Evolutionary conservation across 805 yeast genomes (phyloP), one percentile per base, ranked within the genome.

Genomic region (Yarrowia sp.): DNA sequence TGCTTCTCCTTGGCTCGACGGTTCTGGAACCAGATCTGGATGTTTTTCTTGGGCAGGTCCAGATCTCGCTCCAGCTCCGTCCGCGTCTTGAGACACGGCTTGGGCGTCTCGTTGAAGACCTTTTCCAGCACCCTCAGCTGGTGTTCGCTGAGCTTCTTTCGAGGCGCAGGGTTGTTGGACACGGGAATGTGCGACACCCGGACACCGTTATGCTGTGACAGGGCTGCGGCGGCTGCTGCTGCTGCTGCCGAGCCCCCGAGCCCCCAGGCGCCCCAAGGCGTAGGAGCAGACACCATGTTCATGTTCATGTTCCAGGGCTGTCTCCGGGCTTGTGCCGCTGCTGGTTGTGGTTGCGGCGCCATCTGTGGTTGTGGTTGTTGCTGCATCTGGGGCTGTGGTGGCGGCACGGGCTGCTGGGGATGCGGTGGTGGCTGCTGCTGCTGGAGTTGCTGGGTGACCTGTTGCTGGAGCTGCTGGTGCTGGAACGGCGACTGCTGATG

Each of bases 21-120:
- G 73, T 92, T 92, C 74, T 92, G 97, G 74, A 92, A 92, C 98
- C 98, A 92, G 61, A 92, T 91, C 65, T 97, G 81, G 5, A 92
- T 96, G 14, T 92, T 91, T 69, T 93, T 83, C 70, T 88, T 93
- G 33, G 90, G 85, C 85, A 92, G 85, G 3, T 87, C 88, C 0
- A 96, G 89, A 66, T 82, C 81, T 3, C 80, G 83, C 53, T 95
- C 84, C 38, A 92, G 83, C 18, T 81, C 83, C 73, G 87, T 89
- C 43, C 97, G 78, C 55, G 83, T 82, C 41, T 86, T 86, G 1
- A 90, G 85, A 51, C 83, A 81, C 1, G 97, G 97, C 68, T 89
- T 90, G 41, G 89, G 88, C 69, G 87, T 89, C 65, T 76, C 78
- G 66, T 84, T 86, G 74, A 90, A 92, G 70, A 89, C 92, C 15